Percentiles rank a stretch among this genome's conserved stretches.
phyloP scores from a whole-genome alignment of 495 filamentous ascomycete genomes.

The Trichoderma reesei region DNA sequence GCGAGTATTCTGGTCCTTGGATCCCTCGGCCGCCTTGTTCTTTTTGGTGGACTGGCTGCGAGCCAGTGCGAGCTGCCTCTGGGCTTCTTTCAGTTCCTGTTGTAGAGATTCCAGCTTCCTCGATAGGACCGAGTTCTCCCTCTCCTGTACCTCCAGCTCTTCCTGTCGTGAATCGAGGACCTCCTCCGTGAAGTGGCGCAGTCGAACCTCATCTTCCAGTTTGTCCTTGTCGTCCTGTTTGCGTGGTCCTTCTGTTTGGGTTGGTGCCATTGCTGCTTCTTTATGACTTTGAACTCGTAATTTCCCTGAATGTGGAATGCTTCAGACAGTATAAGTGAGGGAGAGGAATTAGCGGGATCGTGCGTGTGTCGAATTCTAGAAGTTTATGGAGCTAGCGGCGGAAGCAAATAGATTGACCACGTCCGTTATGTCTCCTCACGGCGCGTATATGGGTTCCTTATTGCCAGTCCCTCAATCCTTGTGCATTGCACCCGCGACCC shows the following conservation, averaged over 20 bases:
- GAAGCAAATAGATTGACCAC: background rate
- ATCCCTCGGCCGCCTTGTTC: background rate
- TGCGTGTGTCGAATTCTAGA: background rate
- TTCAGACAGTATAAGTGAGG: background rate
- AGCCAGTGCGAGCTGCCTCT: constrained; percentile 5
- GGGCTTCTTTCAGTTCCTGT: background rate
- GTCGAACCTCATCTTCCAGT: constrained; percentile 6
- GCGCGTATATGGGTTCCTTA: background rate
- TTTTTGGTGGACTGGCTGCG: background rate
- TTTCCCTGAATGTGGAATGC: background rate
- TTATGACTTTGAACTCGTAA: background rate
- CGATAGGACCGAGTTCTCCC: background rate
- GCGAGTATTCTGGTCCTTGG: constrained; percentile 2
- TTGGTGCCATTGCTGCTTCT: background rate
- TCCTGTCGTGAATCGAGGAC: constrained; percentile 8
- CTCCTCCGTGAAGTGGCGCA: constrained; percentile 10
- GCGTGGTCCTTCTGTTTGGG: background rate
- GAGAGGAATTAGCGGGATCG: background rate
- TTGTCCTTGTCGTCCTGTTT: constrained; percentile 2
- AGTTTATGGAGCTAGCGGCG: background rate
- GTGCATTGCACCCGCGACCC: background rate
- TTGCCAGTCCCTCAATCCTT: background rate
- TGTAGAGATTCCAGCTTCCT: background rate
- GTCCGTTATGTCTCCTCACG: background rate
- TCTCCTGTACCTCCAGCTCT: constrained; percentile 5